Base-by-base conservation (phyloP, 2,329 filamentous ascomycete genomes). In the Fusarium metavorans region DNA sequence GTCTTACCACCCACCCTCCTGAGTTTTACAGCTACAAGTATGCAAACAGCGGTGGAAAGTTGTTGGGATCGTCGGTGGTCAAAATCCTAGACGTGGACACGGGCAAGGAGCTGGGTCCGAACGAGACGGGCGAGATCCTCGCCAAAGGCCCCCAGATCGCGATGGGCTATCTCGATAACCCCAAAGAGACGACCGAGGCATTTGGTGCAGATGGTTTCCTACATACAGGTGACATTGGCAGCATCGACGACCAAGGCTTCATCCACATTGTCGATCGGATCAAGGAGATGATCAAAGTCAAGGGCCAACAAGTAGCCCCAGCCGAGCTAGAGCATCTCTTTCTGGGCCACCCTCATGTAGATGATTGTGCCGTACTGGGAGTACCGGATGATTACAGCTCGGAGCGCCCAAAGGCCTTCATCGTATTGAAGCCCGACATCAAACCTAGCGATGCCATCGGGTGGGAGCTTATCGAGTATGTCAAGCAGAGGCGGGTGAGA, bases 1-100 rank as follows among this genome's bases (percentile, higher is more conserved):
- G 88, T 54, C 96, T 97, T 92, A 95, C 94, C 0, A 86, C 91
- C 0, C 94, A 97, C 77, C 91, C 93, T 0, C 84, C 93, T 0
- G 88, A 89, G 32, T 93, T 92, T 81, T 87, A 94, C 30, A 92
- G 23, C 35, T 77, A 59, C 14, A 58, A 70, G 13, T 68, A 76
- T 25, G 72, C 34, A 4, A 23, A 72, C 7, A 64, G 34, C 0
- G 76, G 62, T 0, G 75, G 75, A 1, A 73, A 62, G 27, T 39
- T 77, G 2, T 57, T 79, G 4, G 71, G 93, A 43, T 87, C 88
- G 27, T 92, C 88, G 0, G 93, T 97, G 1, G 81, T 87, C 25
- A 91, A 96, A 81, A 85, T 98, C 6, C 93, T 98, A 4, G 88
- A 93, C 78, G 88, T 70, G 0, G 88, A 95, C 74, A 87, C 87